Conservation (phyloP, 2,329 filamentous ascomycete genomes). For the Pseudogymnoascus sp. region DNA sequence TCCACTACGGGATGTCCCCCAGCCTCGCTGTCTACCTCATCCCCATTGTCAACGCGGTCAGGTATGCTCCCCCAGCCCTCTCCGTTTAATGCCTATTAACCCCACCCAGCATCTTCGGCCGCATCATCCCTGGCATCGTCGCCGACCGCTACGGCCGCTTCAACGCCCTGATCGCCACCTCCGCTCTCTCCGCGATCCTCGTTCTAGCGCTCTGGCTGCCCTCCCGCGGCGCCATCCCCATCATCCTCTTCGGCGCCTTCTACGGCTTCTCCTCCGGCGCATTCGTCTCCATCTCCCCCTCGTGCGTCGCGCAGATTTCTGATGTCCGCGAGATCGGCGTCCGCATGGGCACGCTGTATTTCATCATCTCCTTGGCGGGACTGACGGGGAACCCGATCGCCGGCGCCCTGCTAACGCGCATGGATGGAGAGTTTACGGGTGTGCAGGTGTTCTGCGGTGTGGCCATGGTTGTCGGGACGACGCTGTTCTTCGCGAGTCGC, state of each 20-base stretch:
- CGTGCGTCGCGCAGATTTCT: conserved; percentile 62
- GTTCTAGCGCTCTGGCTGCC: conserved; percentile 49
- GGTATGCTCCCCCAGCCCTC: conserved; percentile 23
- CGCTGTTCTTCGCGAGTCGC: conserved; percentile 32
- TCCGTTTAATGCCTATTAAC: conserved; percentile 15
- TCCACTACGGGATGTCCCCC: conserved; percentile 40
- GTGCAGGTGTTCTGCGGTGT: conserved; percentile 60
- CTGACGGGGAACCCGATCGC: conserved; percentile 62
- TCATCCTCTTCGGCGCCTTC: conserved; percentile 57
- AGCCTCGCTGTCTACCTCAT: conserved; percentile 45
- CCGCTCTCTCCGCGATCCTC: conserved; percentile 37
- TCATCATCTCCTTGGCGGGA: conserved; percentile 54
- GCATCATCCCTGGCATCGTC: conserved; percentile 46
- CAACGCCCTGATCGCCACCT: conserved; percentile 46
- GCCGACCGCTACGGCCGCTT: conserved; percentile 47
- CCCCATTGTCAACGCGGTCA: conserved; percentile 44
- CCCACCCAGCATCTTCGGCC: conserved; percentile 41
- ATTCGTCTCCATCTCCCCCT: conserved; percentile 55
- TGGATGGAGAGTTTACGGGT: conserved; percentile 38
- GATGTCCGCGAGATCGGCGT: conserved; percentile 64
- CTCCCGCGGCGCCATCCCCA: conserved; percentile 43
- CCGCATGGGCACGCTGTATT: conserved; percentile 57
- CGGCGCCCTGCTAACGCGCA: conserved; percentile 48
- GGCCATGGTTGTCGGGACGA: conserved; percentile 38
- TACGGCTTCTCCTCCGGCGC: conserved; percentile 65